Evolutionary conservation across 2,329 filamentous ascomycete species (phyloP).

Genomic region (Calonectria fujianensis): DNA sequence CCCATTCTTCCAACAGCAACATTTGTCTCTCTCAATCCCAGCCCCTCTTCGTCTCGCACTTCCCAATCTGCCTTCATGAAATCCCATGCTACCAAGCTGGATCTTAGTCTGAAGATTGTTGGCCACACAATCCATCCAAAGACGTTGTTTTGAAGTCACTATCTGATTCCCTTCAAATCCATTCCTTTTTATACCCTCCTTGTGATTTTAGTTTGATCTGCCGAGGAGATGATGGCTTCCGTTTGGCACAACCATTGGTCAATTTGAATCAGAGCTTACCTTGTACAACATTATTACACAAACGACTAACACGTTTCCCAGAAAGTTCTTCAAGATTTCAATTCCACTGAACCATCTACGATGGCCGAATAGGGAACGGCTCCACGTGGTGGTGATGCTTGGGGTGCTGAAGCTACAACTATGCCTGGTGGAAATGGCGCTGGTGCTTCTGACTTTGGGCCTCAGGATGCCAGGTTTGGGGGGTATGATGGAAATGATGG

Average conservation of each 20-base stretch:
- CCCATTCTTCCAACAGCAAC: neutral
- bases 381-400: slow-evolving; percentile 28
- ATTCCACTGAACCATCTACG: slow-evolving; percentile 11
- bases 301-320: neutral
- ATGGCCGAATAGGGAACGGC: slow-evolving; percentile 37
- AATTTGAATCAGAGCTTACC: neutral
- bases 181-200: neutral
- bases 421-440: slow-evolving; percentile 15
- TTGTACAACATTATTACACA: neutral
- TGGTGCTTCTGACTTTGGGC: neutral
- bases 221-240: too few relatives aligned
- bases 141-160: neutral
- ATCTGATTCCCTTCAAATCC: neutral
- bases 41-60: neutral
- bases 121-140: neutral
- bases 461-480: neutral
- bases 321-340: neutral
- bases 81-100: neutral
- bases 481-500: slow-evolving; percentile 2
- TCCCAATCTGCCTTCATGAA: neutral
- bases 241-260: neutral
- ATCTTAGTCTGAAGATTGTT: neutral
- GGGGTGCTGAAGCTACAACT: slow-evolving; percentile 18
- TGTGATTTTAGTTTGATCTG: neutral
- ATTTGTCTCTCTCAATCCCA: neutral